Percentiles rank a stretch among this genome's conserved stretches.
Conservation (phyloP, 345 rosid genomes). For the Murraya koenigii region DNA sequence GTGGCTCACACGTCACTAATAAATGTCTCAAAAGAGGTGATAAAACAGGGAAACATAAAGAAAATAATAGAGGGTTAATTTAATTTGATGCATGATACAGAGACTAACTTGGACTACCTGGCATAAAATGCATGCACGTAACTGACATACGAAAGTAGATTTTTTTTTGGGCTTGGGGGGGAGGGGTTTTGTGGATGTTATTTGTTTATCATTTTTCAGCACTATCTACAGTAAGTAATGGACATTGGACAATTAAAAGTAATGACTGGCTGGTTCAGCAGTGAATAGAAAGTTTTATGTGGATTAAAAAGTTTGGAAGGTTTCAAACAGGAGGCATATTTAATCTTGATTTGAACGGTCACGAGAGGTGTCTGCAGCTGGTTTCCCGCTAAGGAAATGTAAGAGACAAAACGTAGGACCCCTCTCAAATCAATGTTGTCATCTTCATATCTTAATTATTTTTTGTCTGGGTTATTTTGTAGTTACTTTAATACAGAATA, state of each 20-base stretch:
- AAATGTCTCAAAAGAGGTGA: not conserved
- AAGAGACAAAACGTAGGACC: not conserved
- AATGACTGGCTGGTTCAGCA: too few relatives aligned
- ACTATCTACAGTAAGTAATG: too few relatives aligned
- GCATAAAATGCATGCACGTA: too few relatives aligned
- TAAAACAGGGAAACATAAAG: not conserved
- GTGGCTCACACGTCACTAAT: not conserved
- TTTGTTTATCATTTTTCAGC: not conserved
- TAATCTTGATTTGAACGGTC: not conserved
- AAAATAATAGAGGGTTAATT: not conserved
- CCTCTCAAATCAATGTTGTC: not conserved
- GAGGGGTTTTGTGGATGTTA: not conserved
- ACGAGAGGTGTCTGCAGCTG: not conserved
- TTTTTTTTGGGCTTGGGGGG: too few relatives aligned
- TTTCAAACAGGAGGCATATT: not conserved
- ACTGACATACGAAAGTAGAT: too few relatives aligned
- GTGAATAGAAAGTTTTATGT: not conserved
- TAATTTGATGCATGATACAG: not conserved
- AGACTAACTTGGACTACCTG: too few relatives aligned
- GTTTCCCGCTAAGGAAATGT: not conserved
- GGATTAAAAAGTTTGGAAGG: not conserved
- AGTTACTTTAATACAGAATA: too few relatives aligned
- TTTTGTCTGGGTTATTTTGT: too few relatives aligned
- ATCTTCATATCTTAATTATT: not conserved
- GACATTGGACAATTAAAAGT: too few relatives aligned